phyloP scores from a whole-genome alignment of 2,329 filamentous ascomycete species.

The Beauveria medogensis region DNA sequence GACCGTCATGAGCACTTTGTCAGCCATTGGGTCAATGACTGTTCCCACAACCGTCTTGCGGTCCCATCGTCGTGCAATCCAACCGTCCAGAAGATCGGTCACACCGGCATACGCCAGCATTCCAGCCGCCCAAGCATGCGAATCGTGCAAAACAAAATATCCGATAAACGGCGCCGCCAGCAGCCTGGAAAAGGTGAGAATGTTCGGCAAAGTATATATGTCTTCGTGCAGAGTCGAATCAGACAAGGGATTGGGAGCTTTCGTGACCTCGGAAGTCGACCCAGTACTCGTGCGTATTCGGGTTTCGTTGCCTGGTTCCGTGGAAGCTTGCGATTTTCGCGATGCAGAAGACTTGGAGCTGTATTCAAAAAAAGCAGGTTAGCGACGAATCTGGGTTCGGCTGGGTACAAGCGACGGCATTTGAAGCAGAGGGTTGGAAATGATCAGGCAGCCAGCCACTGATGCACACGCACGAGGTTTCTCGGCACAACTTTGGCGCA shows the following conservation, averaged over 20 bases:
- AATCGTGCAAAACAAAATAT: constrained; percentile 78
- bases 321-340: neutral
- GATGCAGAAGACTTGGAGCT: neutral
- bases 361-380: neutral
- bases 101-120: constrained; percentile 90
- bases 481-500: neutral
- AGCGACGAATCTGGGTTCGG: neutral
- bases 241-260: neutral
- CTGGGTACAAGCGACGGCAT: neutral
- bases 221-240: constrained; percentile 57
- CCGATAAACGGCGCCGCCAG: constrained; percentile 76
- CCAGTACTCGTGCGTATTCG: neutral
- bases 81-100: constrained; percentile 89
- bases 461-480: constrained; percentile 1
- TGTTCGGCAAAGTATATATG: constrained; percentile 94
- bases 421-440: neutral
- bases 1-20: constrained; percentile 93
- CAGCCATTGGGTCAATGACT: constrained; percentile 92
- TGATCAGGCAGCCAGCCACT: neutral
- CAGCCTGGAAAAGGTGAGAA: constrained; percentile 81
- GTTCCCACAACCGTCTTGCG: constrained; percentile 90
- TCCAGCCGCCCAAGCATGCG: constrained; percentile 68
- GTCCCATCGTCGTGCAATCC: constrained; percentile 81
- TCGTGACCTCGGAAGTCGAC: neutral
- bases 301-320: neutral